These are phyloP conservation scores for Umbelopsis vinacea DNA, from an alignment of 192 early-diverging fungal genomes.

Conservation along the genomic window DNA sequence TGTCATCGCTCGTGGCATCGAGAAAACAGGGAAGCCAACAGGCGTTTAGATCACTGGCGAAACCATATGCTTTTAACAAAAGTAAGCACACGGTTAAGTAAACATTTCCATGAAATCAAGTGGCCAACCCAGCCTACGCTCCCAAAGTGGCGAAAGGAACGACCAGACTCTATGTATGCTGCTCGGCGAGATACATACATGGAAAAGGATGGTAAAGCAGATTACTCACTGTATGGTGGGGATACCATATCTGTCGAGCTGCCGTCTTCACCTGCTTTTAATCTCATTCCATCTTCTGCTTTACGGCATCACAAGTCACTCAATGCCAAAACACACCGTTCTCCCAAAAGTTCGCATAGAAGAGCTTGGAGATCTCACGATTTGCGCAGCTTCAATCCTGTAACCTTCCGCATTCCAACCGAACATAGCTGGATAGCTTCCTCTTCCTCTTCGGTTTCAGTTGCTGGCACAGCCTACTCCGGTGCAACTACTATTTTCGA, in stretches of 20 bases:
- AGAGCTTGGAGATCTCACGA: background rate
- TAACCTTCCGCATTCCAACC: background rate
- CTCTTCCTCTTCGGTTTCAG: background rate
- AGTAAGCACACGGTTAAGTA: background rate
- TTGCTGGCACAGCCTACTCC: background rate
- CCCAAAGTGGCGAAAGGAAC: background rate
- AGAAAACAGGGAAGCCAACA: background rate
- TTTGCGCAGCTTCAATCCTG: slow-evolving; percentile 1
- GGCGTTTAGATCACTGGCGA: slow-evolving; percentile 4
- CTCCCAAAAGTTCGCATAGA: background rate
- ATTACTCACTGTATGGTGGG: slow-evolving; percentile 9
- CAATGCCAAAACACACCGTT: background rate
- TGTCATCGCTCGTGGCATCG: background rate
- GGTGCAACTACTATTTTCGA: background rate
- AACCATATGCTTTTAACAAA: background rate
- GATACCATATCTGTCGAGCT: background rate
- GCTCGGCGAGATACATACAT: background rate
- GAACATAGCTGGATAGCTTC: background rate
- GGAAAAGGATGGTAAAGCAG: background rate
- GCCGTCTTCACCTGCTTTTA: background rate
- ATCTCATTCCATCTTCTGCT: background rate
- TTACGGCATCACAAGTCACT: slow-evolving; percentile 3
- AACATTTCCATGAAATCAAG: background rate
- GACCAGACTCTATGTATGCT: background rate
- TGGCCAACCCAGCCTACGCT: background rate